These are phyloP conservation scores for Tilletia caries DNA, from an alignment of 1,284 basidiomycete genomes.

Conservation along the genomic window DNA sequence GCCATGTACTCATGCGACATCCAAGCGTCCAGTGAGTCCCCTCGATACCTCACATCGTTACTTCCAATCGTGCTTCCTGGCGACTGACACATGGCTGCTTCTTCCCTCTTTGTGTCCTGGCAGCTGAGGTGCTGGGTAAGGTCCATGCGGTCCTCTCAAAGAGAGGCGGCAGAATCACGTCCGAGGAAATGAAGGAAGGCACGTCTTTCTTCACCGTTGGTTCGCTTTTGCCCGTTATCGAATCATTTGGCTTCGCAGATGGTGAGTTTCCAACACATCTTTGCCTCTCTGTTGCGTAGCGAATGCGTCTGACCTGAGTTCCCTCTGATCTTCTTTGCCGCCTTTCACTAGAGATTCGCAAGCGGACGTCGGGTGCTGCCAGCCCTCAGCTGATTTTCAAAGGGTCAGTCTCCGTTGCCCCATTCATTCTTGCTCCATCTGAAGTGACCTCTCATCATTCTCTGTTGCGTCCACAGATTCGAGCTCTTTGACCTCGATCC, in stretches of 20 bases:
- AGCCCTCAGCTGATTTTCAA: constrained; percentile 94
- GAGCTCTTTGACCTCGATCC: constrained; percentile 65
- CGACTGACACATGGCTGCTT: neutral
- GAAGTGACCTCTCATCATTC: constrained; percentile 63
- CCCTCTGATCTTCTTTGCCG: neutral
- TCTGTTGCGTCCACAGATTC: constrained; percentile 58
- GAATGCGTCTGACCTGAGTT: neutral
- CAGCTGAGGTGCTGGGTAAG: constrained; percentile 94
- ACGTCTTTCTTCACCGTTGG: constrained; percentile 90
- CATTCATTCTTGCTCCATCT: neutral
- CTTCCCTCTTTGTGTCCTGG: constrained; percentile 2
- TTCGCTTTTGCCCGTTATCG: constrained; percentile 88
- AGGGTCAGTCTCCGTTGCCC: constrained; percentile 62
- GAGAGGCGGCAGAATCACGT: constrained; percentile 83
- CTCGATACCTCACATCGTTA: neutral
- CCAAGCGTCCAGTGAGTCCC: constrained; percentile 81
- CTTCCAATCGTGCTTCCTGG: neutral
- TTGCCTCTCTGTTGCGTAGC: neutral
- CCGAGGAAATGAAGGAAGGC: constrained; percentile 98
- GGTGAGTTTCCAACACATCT: constrained; percentile 61
- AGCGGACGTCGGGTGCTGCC: constrained; percentile 90
- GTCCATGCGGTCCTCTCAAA: constrained; percentile 92
- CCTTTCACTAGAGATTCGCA: constrained; percentile 74
- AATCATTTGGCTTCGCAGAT: constrained; percentile 95
- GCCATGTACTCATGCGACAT: constrained; percentile 99